A percentile compares a stretch with the other conserved stretches of the same genome.
Evolutionary conservation across 2,329 filamentous ascomycete species (phyloP).

Genomic region (Thermoascus crustaceus): DNA sequence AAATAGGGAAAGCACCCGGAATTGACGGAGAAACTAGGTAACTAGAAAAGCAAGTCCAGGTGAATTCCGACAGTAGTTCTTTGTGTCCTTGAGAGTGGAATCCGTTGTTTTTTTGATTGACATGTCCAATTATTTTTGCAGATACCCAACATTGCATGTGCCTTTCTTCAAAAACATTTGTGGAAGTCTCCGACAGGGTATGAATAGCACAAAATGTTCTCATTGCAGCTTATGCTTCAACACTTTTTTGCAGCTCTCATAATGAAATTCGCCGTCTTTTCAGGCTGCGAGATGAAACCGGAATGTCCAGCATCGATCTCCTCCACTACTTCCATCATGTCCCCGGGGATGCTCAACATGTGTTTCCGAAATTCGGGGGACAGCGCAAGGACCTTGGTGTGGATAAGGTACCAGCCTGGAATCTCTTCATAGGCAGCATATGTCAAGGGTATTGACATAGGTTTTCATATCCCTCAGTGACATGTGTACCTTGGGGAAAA

Average conservation of each 20-base stretch:
- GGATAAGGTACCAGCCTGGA: neutral
- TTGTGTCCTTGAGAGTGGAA: too few relatives aligned
- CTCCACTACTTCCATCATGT: neutral
- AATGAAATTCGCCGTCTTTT: neutral
- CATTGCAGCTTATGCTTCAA: too few relatives aligned
- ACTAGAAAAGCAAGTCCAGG: too few relatives aligned
- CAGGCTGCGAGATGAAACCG: neutral
- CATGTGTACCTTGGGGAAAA: neutral
- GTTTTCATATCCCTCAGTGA: neutral
- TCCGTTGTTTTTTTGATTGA: too few relatives aligned
- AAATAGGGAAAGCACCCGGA: too few relatives aligned
- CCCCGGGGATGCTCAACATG: neutral
- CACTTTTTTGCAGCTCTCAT: conserved; percentile 1
- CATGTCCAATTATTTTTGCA: too few relatives aligned
- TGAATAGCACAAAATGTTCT: too few relatives aligned
- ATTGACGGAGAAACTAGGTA: too few relatives aligned
- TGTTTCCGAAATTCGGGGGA: neutral
- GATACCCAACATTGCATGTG: too few relatives aligned
- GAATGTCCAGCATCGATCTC: neutral
- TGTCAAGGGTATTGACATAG: neutral
- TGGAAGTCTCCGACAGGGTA: too few relatives aligned
- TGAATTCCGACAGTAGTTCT: too few relatives aligned
- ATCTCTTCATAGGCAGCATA: neutral
- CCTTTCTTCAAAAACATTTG: too few relatives aligned
- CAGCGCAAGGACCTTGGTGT: neutral